Evolutionary conservation across 2,329 filamentous ascomycete genomes (phyloP).

Genomic region (Neofusicoccum umdonicola): DNA sequence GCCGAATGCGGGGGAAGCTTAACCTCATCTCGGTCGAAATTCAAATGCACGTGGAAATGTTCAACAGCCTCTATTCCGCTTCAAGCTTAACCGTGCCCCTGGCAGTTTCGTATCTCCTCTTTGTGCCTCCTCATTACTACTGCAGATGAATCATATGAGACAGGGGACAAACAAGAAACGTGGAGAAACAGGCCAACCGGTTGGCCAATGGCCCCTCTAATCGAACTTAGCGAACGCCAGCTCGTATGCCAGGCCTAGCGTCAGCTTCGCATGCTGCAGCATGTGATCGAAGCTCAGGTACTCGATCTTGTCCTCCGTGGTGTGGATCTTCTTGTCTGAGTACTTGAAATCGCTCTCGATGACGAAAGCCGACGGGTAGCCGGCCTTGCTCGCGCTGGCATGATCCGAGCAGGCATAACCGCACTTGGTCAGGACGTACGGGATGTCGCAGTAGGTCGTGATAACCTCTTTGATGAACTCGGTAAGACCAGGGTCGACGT

Average conservation of each 20-base stretch:
- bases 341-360: slow-evolving; percentile 70
- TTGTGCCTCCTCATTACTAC: neutral
- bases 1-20: slow-evolving; percentile 2
- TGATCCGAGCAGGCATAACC: slow-evolving; percentile 82
- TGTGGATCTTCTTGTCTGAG: slow-evolving; percentile 66
- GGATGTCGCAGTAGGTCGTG: slow-evolving; percentile 82
- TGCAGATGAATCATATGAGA: neutral
- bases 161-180: neutral
- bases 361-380: slow-evolving; percentile 72
- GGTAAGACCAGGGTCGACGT: slow-evolving; percentile 77
- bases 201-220: slow-evolving; percentile 22
- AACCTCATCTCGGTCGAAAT: neutral
- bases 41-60: slow-evolving; percentile 1
- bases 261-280: slow-evolving; percentile 85
- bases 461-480: slow-evolving; percentile 89
- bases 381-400: slow-evolving; percentile 69
- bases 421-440: slow-evolving; percentile 82
- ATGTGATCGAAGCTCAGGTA: slow-evolving; percentile 83
- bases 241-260: slow-evolving; percentile 79
- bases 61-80: slow-evolving; percentile 5
- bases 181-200: neutral
- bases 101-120: slow-evolving; percentile 1
- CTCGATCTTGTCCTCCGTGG: slow-evolving; percentile 67
- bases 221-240: slow-evolving; percentile 73
- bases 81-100: neutral